Base-by-base conservation (phyloP, 768 basidiomycete genomes). In the Fistulinella prunicolor region DNA sequence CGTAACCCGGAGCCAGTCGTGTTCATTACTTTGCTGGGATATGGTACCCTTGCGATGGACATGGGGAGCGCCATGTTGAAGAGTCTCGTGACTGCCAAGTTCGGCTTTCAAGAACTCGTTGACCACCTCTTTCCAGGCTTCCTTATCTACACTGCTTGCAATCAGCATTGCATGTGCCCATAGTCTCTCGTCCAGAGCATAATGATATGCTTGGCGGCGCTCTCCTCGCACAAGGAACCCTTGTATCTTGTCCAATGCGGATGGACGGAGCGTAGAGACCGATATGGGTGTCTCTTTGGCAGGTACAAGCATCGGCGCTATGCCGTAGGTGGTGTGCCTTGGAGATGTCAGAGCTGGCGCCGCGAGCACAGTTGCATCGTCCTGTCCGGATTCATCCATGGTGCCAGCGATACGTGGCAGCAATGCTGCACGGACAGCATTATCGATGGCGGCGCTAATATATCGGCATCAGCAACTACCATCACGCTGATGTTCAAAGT, bases 81-180 rank as follows among this genome's bases (percentile, higher is more conserved):
- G 42, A 12, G 62, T 63, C 17, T 70, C 68, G 38, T 70, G 72
- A 6, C 63, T 59, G 1, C 79, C 78, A 3, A 98, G 72, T 61
- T 96, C 95, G 14, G 79, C 74, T 28, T 79, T 80, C 29, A 94
- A 65, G 59, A 98, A 99, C 50, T 94, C 89, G 37, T 78, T 80
- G 0, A 91, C 88, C 12, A 86, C 88, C 51, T 93, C 91, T 59
- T 89, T 89, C 93, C 93, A 98, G 2, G 89, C 77, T 23, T 96
- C 94, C 57, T 89, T 90, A 65, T 95, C 95, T 43, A 96, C 79
- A 46, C 89, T 86, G 59, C 89, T 94, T 9, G 95, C 83, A 54
- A 99, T 93, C 46, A 98, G 68, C 80, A 98, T 82, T 2, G 96
- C 95, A 66, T 99, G 96, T 1, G 91, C 84, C 94, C 95, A 99